Base-by-base conservation (phyloP, 75 land plant genomes). In the Sequoia sempervirens region DNA sequence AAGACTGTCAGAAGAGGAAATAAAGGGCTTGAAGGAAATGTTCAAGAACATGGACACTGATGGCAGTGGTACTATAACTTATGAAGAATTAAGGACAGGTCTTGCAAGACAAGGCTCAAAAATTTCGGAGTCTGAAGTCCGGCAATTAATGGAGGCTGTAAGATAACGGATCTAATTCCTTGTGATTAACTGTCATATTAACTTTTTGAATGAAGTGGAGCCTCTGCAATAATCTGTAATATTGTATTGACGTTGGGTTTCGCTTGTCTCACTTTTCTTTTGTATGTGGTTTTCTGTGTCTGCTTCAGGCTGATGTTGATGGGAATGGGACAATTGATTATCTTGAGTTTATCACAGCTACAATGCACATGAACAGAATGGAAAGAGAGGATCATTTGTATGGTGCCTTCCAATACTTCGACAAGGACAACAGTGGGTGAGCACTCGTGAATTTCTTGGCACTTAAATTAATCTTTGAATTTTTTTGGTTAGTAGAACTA, bases 321-420 rank as follows among this genome's bases (percentile, higher is more conserved):
- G 96, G 98, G n/a, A 90, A 94, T 86, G 98, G 98, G n/a, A 85
- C 91, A 0, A 96, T 96, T 56, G 98, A 96, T 75, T 94, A 94
- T 89, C 87, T 89, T 61, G 94, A 94, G 53, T 96, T 96, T 68
- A 94, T 96, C 82, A 88, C 97, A 13, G 97, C 97, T 6, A 95
- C 97, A 70, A 93, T 96, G 92, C 93, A 96, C 54, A 87, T 91
- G 82, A 90, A 94, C 89, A 89, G 83, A 82, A 82, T 92, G 28
- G 94, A 96, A 72, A 90, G 89, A 80, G 92, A 93, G 43, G 96
- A 92, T 37, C 88, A 93, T 86, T 83, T 96, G n/a, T 91, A 75
- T 85, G 84, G 87, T 66, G 96, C 96, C 26, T 95, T 95, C 54
- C 88, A 92, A 61, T 88, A 88, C 79, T 95, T 95, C 87, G 97